Evolutionary conservation across 1,139 yeast species (phyloP).

Genomic region (Diutina sp.): DNA sequence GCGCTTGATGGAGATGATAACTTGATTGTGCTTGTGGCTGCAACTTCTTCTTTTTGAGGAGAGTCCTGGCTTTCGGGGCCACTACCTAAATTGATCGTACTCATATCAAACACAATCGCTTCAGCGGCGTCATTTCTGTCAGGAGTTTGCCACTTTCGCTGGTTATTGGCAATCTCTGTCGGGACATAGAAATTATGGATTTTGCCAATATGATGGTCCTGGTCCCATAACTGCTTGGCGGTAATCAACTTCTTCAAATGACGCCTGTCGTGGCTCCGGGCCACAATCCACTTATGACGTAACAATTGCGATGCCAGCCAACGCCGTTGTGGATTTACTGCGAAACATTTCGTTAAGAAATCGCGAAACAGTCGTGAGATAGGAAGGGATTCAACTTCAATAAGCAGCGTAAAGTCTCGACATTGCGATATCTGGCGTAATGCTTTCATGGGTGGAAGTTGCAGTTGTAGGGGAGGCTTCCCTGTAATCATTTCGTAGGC

Average conservation of each 20-base stretch:
- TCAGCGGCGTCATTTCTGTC: constrained; percentile 7
- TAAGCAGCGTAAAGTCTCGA: constrained; percentile 20
- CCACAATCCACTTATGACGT: constrained; percentile 35
- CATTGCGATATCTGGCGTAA: constrained; percentile 35
- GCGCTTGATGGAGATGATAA: not conserved
- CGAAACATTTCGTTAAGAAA: constrained; percentile 53
- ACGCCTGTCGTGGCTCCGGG: constrained; percentile 8
- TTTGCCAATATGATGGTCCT: constrained; percentile 21
- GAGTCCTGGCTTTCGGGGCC: not conserved
- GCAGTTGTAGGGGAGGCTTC: constrained; percentile 66
- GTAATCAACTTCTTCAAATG: constrained; percentile 22
- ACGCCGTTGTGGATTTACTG: constrained; percentile 46
- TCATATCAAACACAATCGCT: constrained; percentile 24
- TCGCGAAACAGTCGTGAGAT: constrained; percentile 27
- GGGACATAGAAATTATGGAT: constrained; percentile 27
- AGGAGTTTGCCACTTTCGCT: constrained; percentile 18
- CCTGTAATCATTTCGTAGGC: constrained; percentile 76
- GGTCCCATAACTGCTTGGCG: constrained; percentile 28
- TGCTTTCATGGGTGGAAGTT: constrained; percentile 71
- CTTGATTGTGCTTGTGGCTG: not conserved
- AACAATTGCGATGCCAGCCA: constrained; percentile 47
- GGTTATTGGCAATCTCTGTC: constrained; percentile 24
- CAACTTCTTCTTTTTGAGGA: not conserved
- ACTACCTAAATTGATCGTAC: constrained; percentile 9
- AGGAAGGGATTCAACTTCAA: constrained; percentile 15